Base-by-base conservation (phyloP, 2,329 filamentous ascomycete genomes). In the Aspergillus ochraceus region DNA sequence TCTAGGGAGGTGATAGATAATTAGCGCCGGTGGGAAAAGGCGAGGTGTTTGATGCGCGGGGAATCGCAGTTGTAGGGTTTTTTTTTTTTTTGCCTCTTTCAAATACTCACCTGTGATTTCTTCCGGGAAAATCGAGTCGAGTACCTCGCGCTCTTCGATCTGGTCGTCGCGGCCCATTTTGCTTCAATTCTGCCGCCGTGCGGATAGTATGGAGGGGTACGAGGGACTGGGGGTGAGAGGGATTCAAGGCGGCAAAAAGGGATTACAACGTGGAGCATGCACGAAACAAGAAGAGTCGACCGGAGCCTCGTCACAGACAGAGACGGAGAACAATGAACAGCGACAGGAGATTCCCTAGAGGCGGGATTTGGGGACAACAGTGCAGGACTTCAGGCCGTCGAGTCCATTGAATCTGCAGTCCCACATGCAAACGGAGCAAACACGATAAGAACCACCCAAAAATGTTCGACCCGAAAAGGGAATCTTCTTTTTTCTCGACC, bases 41-140 rank as follows among this genome's bases (percentile, higher is more conserved):
- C 8, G 19, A 14, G 2, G 19, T 19, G 20, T n/a, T 10, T 11
- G 36, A 22, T 30, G 17, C 17, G 36, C 36, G 17, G 36, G 17
- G 6, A 42, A 19, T 8, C 36, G 32, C 36, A 6, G 17, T n/a
- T 14, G 36, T 19, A 8, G 36, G 14, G 8, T n/a, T 42, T n/a
- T n/a, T 6, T n/a, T 42, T 42, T n/a, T 17, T 14, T 17, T 6
- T 6, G n/a, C 36, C 6, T n/a, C n/a, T n/a, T n/a, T n/a, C n/a
- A n/a, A n/a, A 24, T 29, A 64, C 76, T 52, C 71, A 94, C 92
- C 90, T 84, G 89, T 94, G 68, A 99, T 97, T 80, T 99, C 95
- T 61, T 99, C 94, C 1, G 95, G 92, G 69, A 98, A 99, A 73
- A 99, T 99, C 62, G 94, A 97, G 73, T 96, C 92, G 74, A 99